Evolutionary conservation across 2,329 filamentous ascomycete genomes (phyloP).

Genomic region (Epichloe amarillans): DNA sequence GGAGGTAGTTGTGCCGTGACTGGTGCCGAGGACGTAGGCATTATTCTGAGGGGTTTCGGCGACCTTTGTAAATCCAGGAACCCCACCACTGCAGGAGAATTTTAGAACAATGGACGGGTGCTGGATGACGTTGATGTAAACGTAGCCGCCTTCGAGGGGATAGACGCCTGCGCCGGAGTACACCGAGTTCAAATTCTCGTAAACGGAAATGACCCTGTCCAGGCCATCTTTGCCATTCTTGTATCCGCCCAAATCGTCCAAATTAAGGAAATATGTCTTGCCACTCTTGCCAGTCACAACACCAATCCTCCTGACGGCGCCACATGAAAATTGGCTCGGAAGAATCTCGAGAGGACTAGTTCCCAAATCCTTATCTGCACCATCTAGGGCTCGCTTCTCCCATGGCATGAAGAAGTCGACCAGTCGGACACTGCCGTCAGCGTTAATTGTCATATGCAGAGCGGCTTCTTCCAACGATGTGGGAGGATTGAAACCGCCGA

Average conservation of each 20-base stretch:
- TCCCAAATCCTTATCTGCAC: slow-evolving; percentile 37
- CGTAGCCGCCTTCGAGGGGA: slow-evolving; percentile 33
- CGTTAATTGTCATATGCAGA: slow-evolving; percentile 28
- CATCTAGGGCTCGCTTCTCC: slow-evolving; percentile 35
- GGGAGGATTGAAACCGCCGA: slow-evolving; percentile 24
- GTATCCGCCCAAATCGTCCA: slow-evolving; percentile 28
- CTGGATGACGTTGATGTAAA: slow-evolving; percentile 38
- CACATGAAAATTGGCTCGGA: slow-evolving; percentile 28
- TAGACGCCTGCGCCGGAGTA: slow-evolving; percentile 34
- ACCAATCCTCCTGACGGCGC: slow-evolving; percentile 31
- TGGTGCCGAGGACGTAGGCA: slow-evolving; percentile 39
- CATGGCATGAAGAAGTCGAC: slow-evolving; percentile 42
- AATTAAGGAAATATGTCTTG: slow-evolving; percentile 31
- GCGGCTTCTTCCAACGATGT: slow-evolving; percentile 32
- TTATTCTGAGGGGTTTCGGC: slow-evolving; percentile 35
- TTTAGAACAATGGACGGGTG: slow-evolving; percentile 44
- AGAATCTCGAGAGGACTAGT: slow-evolving; percentile 30
- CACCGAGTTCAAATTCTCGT: slow-evolving; percentile 30
- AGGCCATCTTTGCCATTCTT: slow-evolving; percentile 21
- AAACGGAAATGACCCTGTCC: slow-evolving; percentile 31
- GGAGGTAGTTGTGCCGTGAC: slow-evolving; percentile 43
- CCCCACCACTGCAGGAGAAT: slow-evolving; percentile 37
- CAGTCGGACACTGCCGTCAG: slow-evolving; percentile 28
- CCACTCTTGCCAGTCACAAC: slow-evolving; percentile 38
- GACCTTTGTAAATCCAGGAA: slow-evolving; percentile 40